These are phyloP conservation scores for Ustilago sp. DNA, from an alignment of 1,284 basidiomycete species.

Conservation along the genomic window DNA sequence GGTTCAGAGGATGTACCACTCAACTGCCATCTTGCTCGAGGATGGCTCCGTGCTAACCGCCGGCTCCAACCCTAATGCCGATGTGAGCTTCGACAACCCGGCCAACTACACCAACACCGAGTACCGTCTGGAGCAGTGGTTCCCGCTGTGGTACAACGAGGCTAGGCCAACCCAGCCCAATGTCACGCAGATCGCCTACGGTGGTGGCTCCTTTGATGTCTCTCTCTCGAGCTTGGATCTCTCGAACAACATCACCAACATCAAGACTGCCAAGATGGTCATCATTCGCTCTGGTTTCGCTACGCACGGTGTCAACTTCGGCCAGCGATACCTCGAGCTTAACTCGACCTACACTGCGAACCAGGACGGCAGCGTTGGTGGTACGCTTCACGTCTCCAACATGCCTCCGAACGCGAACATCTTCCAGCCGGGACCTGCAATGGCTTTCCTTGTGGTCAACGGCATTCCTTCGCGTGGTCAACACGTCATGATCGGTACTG, in stretches of 20 bases:
- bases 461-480: constrained; percentile 77
- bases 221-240: constrained; percentile 37
- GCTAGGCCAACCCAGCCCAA: constrained; percentile 75
- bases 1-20: constrained; percentile 84
- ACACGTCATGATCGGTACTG: constrained; percentile 71
- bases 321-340: constrained; percentile 71
- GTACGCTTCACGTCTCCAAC: constrained; percentile 77
- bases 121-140: constrained; percentile 85
- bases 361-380: constrained; percentile 77
- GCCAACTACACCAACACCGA: constrained; percentile 75
- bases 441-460: constrained; percentile 78
- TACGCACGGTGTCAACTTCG: constrained; percentile 65
- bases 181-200: constrained; percentile 82
- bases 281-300: constrained; percentile 67
- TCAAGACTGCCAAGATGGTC: constrained; percentile 79
- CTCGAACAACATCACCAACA: constrained; percentile 64
- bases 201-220: constrained; percentile 83
- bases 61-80: constrained; percentile 93
- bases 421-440: constrained; percentile 85
- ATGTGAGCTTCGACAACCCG: constrained; percentile 71
- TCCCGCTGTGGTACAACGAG: constrained; percentile 76
- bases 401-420: constrained; percentile 68
- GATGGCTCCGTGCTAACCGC: constrained; percentile 87
- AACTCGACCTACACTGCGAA: constrained; percentile 85
- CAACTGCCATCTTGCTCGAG: constrained; percentile 77